These are phyloP conservation scores for Pseudocercospora cruenta DNA, from an alignment of 2,329 filamentous ascomycete genomes.

Conservation along the genomic window DNA sequence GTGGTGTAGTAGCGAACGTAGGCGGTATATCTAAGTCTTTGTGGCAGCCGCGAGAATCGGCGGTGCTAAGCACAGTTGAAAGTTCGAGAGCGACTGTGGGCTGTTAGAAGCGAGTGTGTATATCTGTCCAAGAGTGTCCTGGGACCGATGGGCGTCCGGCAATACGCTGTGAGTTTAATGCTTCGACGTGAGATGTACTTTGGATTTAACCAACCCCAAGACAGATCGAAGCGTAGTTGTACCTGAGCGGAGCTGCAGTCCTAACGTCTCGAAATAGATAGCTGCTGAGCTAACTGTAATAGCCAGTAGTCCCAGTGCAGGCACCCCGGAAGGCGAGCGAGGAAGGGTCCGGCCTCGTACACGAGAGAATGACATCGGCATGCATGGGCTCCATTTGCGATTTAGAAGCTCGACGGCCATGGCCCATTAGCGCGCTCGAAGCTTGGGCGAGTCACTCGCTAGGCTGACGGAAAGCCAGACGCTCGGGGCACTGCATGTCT, in stretches of 20 bases:
- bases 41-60: not conserved
- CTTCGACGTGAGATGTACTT: not conserved
- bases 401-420: conserved; percentile 5
- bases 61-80: not conserved
- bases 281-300: conserved; percentile 10
- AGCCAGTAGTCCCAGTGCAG: conserved; percentile 4
- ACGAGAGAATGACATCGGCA: conserved; percentile 22
- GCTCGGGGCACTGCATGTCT: conserved; percentile 17
- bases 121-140: conserved; percentile 11
- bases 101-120: conserved; percentile 13
- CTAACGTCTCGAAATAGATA: conserved; percentile 23
- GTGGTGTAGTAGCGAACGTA: not conserved
- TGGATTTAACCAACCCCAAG: conserved; percentile 5
- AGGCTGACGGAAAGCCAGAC: conserved; percentile 19
- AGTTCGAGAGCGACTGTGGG: conserved; percentile 17
- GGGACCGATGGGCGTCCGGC: conserved; percentile 10
- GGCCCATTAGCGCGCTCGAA: conserved; percentile 1
- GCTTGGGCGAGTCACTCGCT: conserved; percentile 14
- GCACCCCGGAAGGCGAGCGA: conserved; percentile 18
- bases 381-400: conserved; percentile 19
- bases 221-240: conserved; percentile 23
- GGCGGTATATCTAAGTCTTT: not conserved
- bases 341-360: conserved; percentile 20
- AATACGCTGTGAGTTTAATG: not conserved
- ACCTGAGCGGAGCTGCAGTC: conserved; percentile 24